Evolutionary conservation across 208 protist genomes (phyloP), one percentile per base, ranked within the genome.

Genomic region (Hexamita inflata): DNA sequence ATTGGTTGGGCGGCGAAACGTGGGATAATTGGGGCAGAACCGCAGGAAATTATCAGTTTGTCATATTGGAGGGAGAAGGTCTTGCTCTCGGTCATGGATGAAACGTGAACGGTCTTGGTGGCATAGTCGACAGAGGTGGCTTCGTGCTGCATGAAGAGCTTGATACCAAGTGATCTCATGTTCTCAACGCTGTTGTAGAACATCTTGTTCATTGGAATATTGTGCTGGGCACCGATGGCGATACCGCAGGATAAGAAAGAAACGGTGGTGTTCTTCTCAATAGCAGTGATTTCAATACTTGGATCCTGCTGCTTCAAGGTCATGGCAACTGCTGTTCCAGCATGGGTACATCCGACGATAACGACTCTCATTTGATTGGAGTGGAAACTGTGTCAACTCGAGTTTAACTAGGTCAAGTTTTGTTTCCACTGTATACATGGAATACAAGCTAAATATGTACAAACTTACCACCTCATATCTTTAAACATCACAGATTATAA

Each of bases 241-340:
- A 70, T 70, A n/a, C 64, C 64, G 40, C 64, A 70, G 35, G 64
- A 70, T 24, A 70, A 34, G 38, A 45, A 70, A 49, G 64, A 70
- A 11, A 70, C 11, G 40, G 11, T 70, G 35, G 11, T n/a, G 64
- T 70, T 70, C 15, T 34, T 40, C 35, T 70, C 64, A 34, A 42
- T 42, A 34, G 42, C 42, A n/a, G 64, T 42, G 15, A 70, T 38
- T 38, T 70, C 35, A 38, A 45, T 45, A 11, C 15, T 57, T 24
- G 64, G 64, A 38, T 70, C 35, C 4, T 13, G 32, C 35, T 70
- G 9, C 9, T 45, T 13, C 11, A 70, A 32, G 35, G 64, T 70
- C 32, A 32, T 70, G 11, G 64, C 64, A 38, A 45, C 64, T 15
- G 35, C 35, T 24, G 64, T 70, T n/a, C 64, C 64, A n/a, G 30